These are phyloP conservation scores for Cryptosporidium sp. DNA, from an alignment of 169 alveolate genomes.

Conservation along the genomic window DNA sequence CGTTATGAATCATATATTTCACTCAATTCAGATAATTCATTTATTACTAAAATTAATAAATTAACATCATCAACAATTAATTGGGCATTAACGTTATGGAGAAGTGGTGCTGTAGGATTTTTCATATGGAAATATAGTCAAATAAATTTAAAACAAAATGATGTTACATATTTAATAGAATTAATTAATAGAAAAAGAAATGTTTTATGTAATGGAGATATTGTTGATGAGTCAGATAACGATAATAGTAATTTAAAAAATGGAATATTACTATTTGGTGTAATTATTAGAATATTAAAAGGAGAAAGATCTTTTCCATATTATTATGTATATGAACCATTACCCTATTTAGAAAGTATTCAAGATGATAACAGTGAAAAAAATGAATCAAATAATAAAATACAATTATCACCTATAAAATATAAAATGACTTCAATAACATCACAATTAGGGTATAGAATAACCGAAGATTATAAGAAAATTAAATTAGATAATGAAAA, in stretches of 20 bases:
- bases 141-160: slow-evolving; percentile 44
- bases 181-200: slow-evolving; percentile 54
- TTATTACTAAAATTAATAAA: slow-evolving; percentile 60
- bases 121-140: slow-evolving; percentile 72
- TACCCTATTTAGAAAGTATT: slow-evolving; percentile 40
- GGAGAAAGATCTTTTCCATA: slow-evolving; percentile 75
- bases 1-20: slow-evolving; percentile 72
- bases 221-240: slow-evolving; percentile 12
- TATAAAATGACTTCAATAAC: slow-evolving; percentile 68
- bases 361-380: neutral
- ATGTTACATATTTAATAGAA: slow-evolving; percentile 63
- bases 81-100: slow-evolving; percentile 75
- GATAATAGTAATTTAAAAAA: neutral
- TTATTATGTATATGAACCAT: slow-evolving; percentile 76
- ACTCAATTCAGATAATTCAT: slow-evolving; percentile 34
- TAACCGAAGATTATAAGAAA: slow-evolving; percentile 59
- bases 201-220: slow-evolving; percentile 44
- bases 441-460: slow-evolving; percentile 34
- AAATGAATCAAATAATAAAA: neutral
- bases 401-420: slow-evolving; percentile 4
- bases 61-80: slow-evolving; percentile 43
- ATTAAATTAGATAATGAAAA: slow-evolving; percentile 31
- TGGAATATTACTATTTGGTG: slow-evolving; percentile 69
- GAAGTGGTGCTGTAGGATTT: slow-evolving; percentile 74
- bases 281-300: slow-evolving; percentile 69